phyloP scores from a whole-genome alignment of 2,329 filamentous ascomycete genomes.

The Trichoderma endophyticum region DNA sequence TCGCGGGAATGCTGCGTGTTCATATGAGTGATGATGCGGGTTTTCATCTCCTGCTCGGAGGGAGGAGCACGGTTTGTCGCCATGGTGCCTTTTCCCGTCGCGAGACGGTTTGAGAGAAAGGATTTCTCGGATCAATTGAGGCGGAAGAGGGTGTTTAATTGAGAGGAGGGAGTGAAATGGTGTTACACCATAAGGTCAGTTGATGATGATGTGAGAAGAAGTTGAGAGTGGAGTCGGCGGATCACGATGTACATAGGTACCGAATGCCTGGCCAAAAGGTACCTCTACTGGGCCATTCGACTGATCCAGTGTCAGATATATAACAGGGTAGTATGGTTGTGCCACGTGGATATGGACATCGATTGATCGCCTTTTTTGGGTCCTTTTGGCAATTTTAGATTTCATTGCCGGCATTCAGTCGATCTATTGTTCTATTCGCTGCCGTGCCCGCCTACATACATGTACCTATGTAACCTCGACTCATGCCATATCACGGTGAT shows the following conservation, averaged over 20 bases:
- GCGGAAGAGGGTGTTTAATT: not conserved
- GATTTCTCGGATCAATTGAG: not conserved
- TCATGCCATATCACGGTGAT: not conserved
- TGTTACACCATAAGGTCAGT: not conserved
- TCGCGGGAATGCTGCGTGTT: slow-evolving; percentile 77
- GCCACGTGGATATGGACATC: not conserved
- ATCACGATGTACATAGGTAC: not conserved
- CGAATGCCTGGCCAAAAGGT: too few relatives aligned
- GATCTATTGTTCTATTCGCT: not conserved
- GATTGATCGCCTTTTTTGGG: not conserved
- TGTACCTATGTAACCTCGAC: not conserved
- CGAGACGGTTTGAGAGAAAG: too few relatives aligned
- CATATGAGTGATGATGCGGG: slow-evolving; percentile 70
- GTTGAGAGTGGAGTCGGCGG: slow-evolving; percentile 8
- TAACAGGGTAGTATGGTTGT: not conserved
- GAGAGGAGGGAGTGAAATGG: not conserved
- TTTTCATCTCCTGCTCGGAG: slow-evolving; percentile 31
- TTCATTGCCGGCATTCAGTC: not conserved
- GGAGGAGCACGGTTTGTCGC: not conserved
- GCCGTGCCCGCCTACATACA: not conserved
- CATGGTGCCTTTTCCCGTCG: not conserved
- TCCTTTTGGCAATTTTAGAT: not conserved
- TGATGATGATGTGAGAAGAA: not conserved
- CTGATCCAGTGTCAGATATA: not conserved
- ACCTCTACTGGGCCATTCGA: not conserved